Base-by-base conservation (phyloP, 148 eudicot genomes). In the Nepenthes gracilis region DNA sequence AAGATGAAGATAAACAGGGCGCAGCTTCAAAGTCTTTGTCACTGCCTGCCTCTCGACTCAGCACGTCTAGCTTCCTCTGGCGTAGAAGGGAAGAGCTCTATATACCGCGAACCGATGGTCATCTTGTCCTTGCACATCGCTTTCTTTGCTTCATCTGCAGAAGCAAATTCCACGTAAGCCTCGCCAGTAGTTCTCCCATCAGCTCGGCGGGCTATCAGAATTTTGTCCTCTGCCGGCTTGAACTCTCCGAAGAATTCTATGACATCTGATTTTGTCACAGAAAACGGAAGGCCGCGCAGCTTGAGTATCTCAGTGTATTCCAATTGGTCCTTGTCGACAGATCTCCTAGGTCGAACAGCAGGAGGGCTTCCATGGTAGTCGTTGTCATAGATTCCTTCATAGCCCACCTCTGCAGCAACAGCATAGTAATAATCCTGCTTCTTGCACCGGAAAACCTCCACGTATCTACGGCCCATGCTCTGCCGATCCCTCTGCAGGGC, bases 141-240 rank as follows among this genome's bases (percentile, higher is more conserved):
- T 43, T 62, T 75, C 78, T 80, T 87, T n/a, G 97, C 88, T 71
- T 78, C 95, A 40, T 87, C 92, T 59, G 83, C 72, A n/a, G 89
- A 81, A 52, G 68, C 55, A 69, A 91, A 87, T 67, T 85, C 95
- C 15, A 87, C 97, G 74, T 64, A 91, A 0, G 97, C 97, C 60
- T 91, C 97, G 53, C 97, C 97, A 6, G 97, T 85, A 13, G 85
- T 74, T 64, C 78, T 91, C 64, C 97, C 97, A 83, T 87, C 97
- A 2, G 83, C 60, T 12, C 92, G 80, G 65, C 77, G 80, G 1
- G 82, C 87, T 60, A 90, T 75, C 49, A 73, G 87, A 5, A 91
- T 48, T 69, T 83, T 87, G 49, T 78, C 85, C 59, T 85, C 89
- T 1, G 67, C 2, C 35, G 86, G 53, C 12, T 72, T 67, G 56